Evolutionary conservation across 495 filamentous ascomycete genomes (phyloP), one percentile per base, ranked within the genome.

Genomic region (Annulohypoxylon bovei): DNA sequence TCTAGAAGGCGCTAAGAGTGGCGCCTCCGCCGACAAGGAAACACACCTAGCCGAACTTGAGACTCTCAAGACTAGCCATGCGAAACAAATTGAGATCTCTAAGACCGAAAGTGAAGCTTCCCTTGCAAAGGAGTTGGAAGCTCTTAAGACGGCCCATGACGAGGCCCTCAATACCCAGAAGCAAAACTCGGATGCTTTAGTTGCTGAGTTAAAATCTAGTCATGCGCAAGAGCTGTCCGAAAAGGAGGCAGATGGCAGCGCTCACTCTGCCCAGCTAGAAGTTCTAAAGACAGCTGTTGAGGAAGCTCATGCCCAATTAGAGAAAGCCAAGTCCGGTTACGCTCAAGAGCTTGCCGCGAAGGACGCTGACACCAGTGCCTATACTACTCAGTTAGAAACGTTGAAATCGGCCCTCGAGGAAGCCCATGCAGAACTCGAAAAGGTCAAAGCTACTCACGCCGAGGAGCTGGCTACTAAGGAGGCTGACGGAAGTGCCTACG

Each of bases 41-140:
- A 58, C 76, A 0, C 71, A 81, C 23, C 50, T 79, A 3, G 74
- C 74, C 27, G 81, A 81, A 32, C 65, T 85, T 16, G 77, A 84
- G 37, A 40, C 79, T 3, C 74, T 86, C 25, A 86, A 86, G 75
- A 75, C 78, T 22, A 81, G 78, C 60, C 83, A 85, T 56, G 81
- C 84, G n/a, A 73, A 77, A 20, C 74, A 85, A 40, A 76, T 84
- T 14, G 80, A 83, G 49, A 76, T 77, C 18, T 63, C 79, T 14
- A 83, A 81, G 74, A 52, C 62, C 6, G 80, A 83, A 63, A 79
- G 80, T 65, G 75, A 76, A 53, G 71, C 70, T 22, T 67, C 69
- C 30, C 67, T 84, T 30, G 75, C 74, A 11, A 79, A 75, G 71
- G 79, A 83, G 50, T 61, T 83, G 12, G 81, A 83, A 52, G 72